Evolutionary conservation across 2,329 filamentous ascomycete genomes (phyloP).

Genomic region (Sarocladiaceae sp.): DNA sequence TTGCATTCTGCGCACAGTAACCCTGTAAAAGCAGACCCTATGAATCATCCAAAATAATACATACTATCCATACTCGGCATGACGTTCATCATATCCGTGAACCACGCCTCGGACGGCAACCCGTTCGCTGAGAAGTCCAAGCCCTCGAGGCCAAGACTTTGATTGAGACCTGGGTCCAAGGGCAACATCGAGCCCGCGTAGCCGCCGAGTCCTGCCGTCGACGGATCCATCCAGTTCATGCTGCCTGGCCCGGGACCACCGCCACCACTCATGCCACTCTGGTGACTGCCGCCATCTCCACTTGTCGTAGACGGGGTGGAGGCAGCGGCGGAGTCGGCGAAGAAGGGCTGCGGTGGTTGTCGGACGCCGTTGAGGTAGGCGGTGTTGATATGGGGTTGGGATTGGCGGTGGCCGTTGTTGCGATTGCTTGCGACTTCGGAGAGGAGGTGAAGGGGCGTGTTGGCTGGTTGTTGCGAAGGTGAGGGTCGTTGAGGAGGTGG

Average conservation of each 20-base stretch:
- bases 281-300: too few relatives aligned
- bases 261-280: too few relatives aligned
- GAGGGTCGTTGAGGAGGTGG: background rate
- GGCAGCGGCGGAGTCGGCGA: background rate
- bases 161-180: too few relatives aligned
- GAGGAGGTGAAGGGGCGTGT: constrained; percentile 49
- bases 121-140: constrained; percentile 1
- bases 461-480: constrained; percentile 24
- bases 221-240: background rate
- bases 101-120: constrained; percentile 5
- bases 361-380: background rate
- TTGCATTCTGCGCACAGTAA: too few relatives aligned
- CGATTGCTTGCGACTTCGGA: constrained; percentile 46
- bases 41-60: constrained; percentile 8
- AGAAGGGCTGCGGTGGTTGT: background rate
- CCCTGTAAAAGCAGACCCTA: too few relatives aligned
- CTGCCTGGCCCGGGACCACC: constrained; percentile 1
- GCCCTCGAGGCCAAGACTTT: background rate
- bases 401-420: background rate
- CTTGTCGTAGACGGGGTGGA: too few relatives aligned
- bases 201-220: too few relatives aligned
- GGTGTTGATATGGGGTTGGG: background rate
- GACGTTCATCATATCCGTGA: constrained; percentile 1
- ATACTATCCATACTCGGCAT: constrained; percentile 6
- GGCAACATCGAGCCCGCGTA: too few relatives aligned